Conservation (phyloP, 2,329 filamentous ascomycete genomes). For the Diaporthe aspalathi region DNA sequence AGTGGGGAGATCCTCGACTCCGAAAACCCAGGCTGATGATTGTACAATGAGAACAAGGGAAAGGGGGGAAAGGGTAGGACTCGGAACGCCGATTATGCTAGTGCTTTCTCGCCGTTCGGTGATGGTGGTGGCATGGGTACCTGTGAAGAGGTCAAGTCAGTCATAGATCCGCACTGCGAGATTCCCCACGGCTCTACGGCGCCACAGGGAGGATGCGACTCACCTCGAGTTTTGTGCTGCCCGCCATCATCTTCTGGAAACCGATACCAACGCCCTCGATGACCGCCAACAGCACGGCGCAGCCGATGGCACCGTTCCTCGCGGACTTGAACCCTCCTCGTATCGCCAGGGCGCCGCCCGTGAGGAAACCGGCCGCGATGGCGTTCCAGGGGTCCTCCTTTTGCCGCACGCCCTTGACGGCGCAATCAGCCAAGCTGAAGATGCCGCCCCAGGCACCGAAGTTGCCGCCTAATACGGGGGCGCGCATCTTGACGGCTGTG, state of each 20-base stretch:
- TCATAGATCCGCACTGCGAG: too few relatives aligned
- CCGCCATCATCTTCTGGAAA: constrained; percentile 93
- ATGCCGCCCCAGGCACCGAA: constrained; percentile 98
- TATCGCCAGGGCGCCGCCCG: constrained; percentile 89
- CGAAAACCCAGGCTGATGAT: constrained; percentile 27
- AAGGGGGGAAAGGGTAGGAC: neutral
- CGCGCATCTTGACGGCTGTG: constrained; percentile 97
- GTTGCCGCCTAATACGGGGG: constrained; percentile 95
- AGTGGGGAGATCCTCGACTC: constrained; percentile 26
- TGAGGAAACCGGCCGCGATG: constrained; percentile 97
- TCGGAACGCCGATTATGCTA: constrained; percentile 15
- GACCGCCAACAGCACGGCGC: constrained; percentile 91
- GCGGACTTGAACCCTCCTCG: constrained; percentile 92
- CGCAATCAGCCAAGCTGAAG: constrained; percentile 96
- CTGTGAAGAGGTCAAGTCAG: neutral
- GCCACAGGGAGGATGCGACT: constrained; percentile 41
- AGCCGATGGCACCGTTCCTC: constrained; percentile 95
- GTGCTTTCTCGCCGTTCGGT: constrained; percentile 8
- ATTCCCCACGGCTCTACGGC: neutral
- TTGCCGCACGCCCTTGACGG: constrained; percentile 91
- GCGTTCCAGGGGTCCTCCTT: constrained; percentile 99
- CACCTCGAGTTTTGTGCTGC: constrained; percentile 85
- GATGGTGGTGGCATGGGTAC: constrained; percentile 25
- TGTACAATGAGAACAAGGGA: constrained; percentile 23
- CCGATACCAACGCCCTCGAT: constrained; percentile 98